These are phyloP conservation scores for Phytophthora sp. DNA, from an alignment of 352 stramenopile species.

Conservation along the genomic window DNA sequence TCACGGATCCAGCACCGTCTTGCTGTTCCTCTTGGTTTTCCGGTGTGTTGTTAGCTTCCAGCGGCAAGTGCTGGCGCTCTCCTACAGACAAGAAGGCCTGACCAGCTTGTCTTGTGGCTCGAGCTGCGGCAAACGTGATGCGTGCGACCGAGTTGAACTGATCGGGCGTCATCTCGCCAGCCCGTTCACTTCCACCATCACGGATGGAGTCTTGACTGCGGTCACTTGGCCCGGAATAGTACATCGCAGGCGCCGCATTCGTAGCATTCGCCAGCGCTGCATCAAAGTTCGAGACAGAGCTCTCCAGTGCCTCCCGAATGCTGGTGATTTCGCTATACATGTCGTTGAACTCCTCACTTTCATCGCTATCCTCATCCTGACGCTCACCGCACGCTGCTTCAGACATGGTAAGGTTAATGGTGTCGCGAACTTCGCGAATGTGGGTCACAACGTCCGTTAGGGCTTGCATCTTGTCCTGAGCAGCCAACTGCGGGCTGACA, in stretches of 20 bases:
- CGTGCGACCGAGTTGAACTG: slow-evolving; percentile 64
- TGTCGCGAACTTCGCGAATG: slow-evolving; percentile 70
- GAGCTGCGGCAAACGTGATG: slow-evolving; percentile 70
- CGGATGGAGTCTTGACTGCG: slow-evolving; percentile 31
- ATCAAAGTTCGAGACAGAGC: slow-evolving; percentile 58
- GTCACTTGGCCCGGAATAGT: slow-evolving; percentile 37
- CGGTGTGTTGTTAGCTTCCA: slow-evolving; percentile 10
- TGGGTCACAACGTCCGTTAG: slow-evolving; percentile 67
- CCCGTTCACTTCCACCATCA: slow-evolving; percentile 19
- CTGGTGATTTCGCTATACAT: slow-evolving; percentile 61
- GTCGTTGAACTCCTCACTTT: slow-evolving; percentile 48
- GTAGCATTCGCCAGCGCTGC: slow-evolving; percentile 53
- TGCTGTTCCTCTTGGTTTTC: slow-evolving; percentile 30
- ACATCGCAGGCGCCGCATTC: slow-evolving; percentile 40
- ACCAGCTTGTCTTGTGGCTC: slow-evolving; percentile 58
- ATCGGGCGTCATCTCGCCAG: slow-evolving; percentile 48
- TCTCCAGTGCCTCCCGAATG: slow-evolving; percentile 61
- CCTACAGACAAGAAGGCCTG: slow-evolving; percentile 64
- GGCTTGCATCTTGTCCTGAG: slow-evolving; percentile 58
- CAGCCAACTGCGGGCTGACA: slow-evolving; percentile 23
- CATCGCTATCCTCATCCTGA: slow-evolving; percentile 42
- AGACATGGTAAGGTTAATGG: slow-evolving; percentile 71
- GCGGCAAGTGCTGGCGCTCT: slow-evolving; percentile 14
- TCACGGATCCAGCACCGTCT: slow-evolving; percentile 24
- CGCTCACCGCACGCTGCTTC: slow-evolving; percentile 45